These are phyloP conservation scores for Trifolium fragiferum DNA, from an alignment of 306 rosid species.

Conservation along the genomic window DNA sequence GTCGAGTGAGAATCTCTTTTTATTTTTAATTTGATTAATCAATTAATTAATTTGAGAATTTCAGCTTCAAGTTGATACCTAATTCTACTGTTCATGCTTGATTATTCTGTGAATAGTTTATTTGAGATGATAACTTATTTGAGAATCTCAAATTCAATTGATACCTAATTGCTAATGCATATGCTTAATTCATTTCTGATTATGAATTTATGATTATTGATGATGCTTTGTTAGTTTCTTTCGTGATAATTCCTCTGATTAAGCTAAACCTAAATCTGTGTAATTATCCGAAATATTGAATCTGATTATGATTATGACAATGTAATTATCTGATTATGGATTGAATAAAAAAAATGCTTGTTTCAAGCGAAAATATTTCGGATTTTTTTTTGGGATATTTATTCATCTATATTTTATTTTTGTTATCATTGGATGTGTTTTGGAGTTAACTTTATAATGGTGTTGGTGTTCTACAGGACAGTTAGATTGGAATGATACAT, in stretches of 20 bases:
- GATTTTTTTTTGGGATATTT: background rate
- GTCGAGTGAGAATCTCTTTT: constrained; percentile 49
- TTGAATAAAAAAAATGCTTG: background rate
- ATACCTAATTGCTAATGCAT: constrained; percentile 4
- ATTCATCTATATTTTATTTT: background rate
- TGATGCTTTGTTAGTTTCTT: background rate
- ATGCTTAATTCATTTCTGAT: background rate
- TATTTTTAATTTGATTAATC: constrained; percentile 4
- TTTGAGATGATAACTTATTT: background rate
- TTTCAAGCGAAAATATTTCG: background rate
- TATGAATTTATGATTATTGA: too few relatives aligned
- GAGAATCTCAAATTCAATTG: background rate
- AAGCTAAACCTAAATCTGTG: background rate
- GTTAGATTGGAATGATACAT: constrained; percentile 47
- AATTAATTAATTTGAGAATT: background rate
- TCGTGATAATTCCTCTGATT: background rate
- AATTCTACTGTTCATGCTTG: background rate
- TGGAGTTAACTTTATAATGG: background rate
- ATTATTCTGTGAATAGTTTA: background rate
- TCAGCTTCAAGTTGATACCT: background rate
- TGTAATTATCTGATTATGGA: too few relatives aligned
- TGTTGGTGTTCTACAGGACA: constrained; percentile 48
- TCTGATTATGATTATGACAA: too few relatives aligned
- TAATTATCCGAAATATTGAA: background rate
- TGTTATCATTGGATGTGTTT: background rate